Conservation (phyloP, 1,284 basidiomycete species). For the Sporisorium scitamineum region DNA sequence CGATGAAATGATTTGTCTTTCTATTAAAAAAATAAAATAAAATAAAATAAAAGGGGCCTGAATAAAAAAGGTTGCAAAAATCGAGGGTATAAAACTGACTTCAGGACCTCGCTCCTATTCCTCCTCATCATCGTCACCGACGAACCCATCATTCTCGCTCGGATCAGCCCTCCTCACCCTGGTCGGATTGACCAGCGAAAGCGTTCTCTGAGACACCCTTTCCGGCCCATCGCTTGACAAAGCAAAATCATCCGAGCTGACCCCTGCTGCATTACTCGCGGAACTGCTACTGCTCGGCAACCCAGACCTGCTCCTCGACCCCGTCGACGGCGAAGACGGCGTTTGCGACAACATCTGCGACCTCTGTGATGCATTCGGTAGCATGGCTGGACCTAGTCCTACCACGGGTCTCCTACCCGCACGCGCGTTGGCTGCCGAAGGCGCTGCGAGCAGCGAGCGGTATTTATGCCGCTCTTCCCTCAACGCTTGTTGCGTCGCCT, state of each 20-base stretch:
- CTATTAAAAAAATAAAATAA: not conserved
- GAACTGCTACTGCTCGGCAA: constrained; percentile 25
- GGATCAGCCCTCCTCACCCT: constrained; percentile 33
- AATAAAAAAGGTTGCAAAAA: constrained; percentile 2
- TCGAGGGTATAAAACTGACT: not conserved
- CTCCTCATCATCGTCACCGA: constrained; percentile 24
- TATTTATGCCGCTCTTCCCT: constrained; percentile 50
- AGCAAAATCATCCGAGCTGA: constrained; percentile 23
- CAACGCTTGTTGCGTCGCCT: constrained; percentile 33
- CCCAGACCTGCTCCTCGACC: not conserved
- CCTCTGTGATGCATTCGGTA: constrained; percentile 2
- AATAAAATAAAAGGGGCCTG: not conserved
- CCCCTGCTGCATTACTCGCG: not conserved
- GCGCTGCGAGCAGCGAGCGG: constrained; percentile 44
- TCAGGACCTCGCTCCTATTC: not conserved
- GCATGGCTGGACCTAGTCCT: constrained; percentile 10
- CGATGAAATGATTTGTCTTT: not conserved
- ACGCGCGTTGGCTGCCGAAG: constrained; percentile 8
- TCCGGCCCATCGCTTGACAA: not conserved
- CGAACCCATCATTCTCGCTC: constrained; percentile 33
- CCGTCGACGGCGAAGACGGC: constrained; percentile 7
- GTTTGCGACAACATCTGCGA: not conserved
- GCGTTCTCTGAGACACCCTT: constrained; percentile 2
- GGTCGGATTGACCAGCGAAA: constrained; percentile 43
- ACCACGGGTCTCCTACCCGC: constrained; percentile 22